Percentiles rank a stretch among this genome's conserved stretches.
Conservation (phyloP, 1,139 yeast genomes). For the Nakaseomyces delphensis region DNA sequence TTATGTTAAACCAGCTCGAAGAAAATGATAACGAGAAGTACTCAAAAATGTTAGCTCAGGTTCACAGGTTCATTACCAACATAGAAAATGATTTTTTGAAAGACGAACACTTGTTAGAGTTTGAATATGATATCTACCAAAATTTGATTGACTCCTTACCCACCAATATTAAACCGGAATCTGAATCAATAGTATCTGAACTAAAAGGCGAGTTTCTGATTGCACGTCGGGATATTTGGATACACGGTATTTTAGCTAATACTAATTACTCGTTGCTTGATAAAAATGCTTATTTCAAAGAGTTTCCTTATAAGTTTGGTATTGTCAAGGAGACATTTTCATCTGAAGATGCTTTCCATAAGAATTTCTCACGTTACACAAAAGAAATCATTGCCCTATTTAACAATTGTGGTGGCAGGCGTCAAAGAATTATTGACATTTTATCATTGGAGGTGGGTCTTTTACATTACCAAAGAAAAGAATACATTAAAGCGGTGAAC, state of each 20-base stretch:
- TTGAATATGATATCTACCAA: conserved; percentile 15
- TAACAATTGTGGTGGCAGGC: conserved; percentile 17
- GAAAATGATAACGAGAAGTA: conserved; percentile 6
- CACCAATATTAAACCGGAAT: background rate
- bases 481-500: conserved; percentile 52
- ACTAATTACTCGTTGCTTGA: conserved; percentile 16
- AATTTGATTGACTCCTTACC: background rate
- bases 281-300: conserved; percentile 11
- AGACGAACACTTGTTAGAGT: conserved; percentile 17
- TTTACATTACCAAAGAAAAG: conserved; percentile 49
- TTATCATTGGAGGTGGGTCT: conserved; percentile 77
- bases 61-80: conserved; percentile 9
- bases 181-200: conserved; percentile 6
- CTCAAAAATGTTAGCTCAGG: background rate
- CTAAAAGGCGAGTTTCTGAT: conserved; percentile 22
- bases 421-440: conserved; percentile 58
- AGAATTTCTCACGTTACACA: conserved; percentile 21
- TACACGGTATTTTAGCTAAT: conserved; percentile 20
- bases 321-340: conserved; percentile 22
- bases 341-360: conserved; percentile 30
- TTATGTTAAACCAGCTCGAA: conserved; percentile 16
- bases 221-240: conserved; percentile 28
- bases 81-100: conserved; percentile 13
- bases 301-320: conserved; percentile 12
- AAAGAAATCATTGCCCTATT: conserved; percentile 19